A percentile compares a stretch with the other conserved stretches of the same genome.
These are phyloP conservation scores for Paratinospora sagittata DNA, from an alignment of 164 flowering plant genomes.

Conservation along the genomic window DNA sequence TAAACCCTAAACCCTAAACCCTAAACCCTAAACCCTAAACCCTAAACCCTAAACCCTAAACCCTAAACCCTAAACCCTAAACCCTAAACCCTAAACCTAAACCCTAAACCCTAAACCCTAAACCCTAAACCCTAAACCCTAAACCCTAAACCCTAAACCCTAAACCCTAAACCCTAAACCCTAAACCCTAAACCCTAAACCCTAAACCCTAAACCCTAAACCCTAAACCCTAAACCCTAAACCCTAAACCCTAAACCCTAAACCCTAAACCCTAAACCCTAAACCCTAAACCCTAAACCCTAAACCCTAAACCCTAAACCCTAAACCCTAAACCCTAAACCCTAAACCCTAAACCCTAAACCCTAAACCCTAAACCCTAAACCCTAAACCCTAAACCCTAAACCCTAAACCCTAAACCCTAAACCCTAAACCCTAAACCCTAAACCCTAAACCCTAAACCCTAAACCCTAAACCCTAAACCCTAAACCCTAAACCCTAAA, in stretches of 20 bases:
- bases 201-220: conserved; percentile 27
- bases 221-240: conserved; percentile 26
- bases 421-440: conserved; percentile 14
- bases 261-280: conserved; percentile 13
- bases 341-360: conserved; percentile 22
- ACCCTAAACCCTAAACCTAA: conserved; percentile 19
- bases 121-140: conserved; percentile 18
- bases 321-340: conserved; percentile 22
- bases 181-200: conserved; percentile 22
- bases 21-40: conserved; percentile 13
- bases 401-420: conserved; percentile 16
- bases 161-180: conserved; percentile 4
- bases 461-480: conserved; percentile 13
- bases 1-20: conserved; percentile 5
- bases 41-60: conserved; percentile 12
- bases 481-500: conserved; percentile 11
- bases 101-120: conserved; percentile 13
- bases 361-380: conserved; percentile 7
- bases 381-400: conserved; percentile 18
- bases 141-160: conserved; percentile 22
- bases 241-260: conserved; percentile 20
- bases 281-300: conserved; percentile 21
- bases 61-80: conserved; percentile 18
- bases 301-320: conserved; percentile 22
- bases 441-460: conserved; percentile 13